Evolutionary conservation across 768 basidiomycete species (phyloP).

Genomic region (Daedalea quercina): DNA sequence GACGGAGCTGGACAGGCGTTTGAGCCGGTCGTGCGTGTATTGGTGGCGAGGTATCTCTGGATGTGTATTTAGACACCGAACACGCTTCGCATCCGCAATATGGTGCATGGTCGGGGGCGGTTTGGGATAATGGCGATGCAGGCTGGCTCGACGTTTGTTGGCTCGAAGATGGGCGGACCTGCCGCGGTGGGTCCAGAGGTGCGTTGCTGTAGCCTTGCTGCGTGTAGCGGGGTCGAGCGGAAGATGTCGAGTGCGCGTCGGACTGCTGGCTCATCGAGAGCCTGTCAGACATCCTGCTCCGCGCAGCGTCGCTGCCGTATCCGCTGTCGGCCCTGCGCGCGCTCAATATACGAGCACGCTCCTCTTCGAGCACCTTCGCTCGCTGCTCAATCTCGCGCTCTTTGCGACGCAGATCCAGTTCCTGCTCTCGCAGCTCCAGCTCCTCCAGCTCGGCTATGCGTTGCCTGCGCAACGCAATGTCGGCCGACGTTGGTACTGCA

Average conservation of each 20-base stretch:
- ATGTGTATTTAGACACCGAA: conserved; percentile 50
- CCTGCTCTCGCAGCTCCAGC: conserved; percentile 48
- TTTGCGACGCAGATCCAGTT: conserved; percentile 31
- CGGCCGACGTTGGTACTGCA: conserved; percentile 15
- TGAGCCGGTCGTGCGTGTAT: conserved; percentile 35
- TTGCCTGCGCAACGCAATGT: conserved; percentile 30
- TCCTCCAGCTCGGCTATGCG: conserved; percentile 46
- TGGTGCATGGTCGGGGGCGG: conserved; percentile 41
- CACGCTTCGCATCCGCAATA: conserved; percentile 65
- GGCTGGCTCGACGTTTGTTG: conserved; percentile 19
- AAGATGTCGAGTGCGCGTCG: background rate
- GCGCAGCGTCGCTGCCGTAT: conserved; percentile 24
- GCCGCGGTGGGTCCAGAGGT: conserved; percentile 33
- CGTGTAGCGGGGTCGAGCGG: conserved; percentile 14
- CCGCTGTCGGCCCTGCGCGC: conserved; percentile 25
- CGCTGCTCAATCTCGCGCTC: conserved; percentile 45
- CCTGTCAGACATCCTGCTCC: conserved; percentile 18
- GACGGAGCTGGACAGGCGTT: conserved; percentile 37
- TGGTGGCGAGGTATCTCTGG: conserved; percentile 20
- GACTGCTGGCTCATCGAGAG: conserved; percentile 13
- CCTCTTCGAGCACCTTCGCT: conserved; percentile 50
- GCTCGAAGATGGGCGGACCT: conserved; percentile 5
- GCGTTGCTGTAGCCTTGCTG: conserved; percentile 36
- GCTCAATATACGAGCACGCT: conserved; percentile 37
- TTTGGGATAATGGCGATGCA: conserved; percentile 16